Base-by-base conservation (phyloP, 306 rosid species). In the Adenanthera pavonina region DNA sequence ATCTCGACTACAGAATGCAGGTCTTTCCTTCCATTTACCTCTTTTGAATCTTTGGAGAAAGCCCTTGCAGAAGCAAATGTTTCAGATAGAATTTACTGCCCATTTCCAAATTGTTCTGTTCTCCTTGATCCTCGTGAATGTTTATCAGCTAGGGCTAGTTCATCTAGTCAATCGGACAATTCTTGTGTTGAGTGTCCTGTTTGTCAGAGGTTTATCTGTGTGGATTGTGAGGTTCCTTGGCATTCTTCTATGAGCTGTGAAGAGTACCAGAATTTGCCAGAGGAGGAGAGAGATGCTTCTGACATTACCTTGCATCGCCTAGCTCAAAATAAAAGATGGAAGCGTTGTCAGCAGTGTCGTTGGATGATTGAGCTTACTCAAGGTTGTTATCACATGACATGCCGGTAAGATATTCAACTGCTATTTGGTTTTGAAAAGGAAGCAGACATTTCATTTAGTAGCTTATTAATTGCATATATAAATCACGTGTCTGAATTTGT, bases 331-430 rank as follows among this genome's bases (percentile, higher is more conserved):
- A 87, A 95, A 85, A 84, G 92, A 77, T 93, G 99, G 99, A 89
- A 87, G 86, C 95, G 95, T 60, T 95, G 99, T 89, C 97, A 89
- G 88, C 94, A 90, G 75, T 95, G 99, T 69, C 94, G 85, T 62
- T 69, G 84, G 76, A 93, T 95, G 99, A 92, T 93, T 76, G 98
- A 95, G 88, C 94, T 88, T 76, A 57, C 89, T 64, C 97, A 89
- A 54, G 99, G 97, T 69, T 95, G 97, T 87, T 86, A 91, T 85
- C 97, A 90, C 87, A 90, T 95, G 97, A 89, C 94, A 25, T 95
- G 98, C 92, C 83, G 95, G 99, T 95, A 95, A 90, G 93, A 74
- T 71, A 48, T 5, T 53, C 74, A 19, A 70, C 80, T 64, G 19
- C 80, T 56, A 44, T 71, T 41, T 35, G 30, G 60, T 53, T 69